Evolutionary conservation across 257 asterid genomes (phyloP), one percentile per base, ranked within the genome.

Genomic region (Ocimum tenuiflorum): DNA sequence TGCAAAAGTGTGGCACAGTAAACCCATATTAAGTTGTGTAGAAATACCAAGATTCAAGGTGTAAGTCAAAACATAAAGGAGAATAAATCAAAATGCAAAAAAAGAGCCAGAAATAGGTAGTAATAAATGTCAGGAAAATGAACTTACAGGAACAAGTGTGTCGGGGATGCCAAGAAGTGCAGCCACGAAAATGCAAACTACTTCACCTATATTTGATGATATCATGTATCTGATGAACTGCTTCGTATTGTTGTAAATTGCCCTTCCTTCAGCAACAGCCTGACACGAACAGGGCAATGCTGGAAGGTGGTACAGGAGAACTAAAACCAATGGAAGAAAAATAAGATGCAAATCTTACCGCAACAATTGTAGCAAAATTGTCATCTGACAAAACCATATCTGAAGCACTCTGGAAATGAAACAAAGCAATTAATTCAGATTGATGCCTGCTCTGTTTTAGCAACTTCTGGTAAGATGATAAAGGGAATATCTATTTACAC

Each of bases 201-300:
- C 99, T 94, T 94, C 99, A 73, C 99, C 99, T 78, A 94, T 94
- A 73, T 94, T 91, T 38, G 98, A 91, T 35, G 98, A 89, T 67
- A 91, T 91, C 98, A 91, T 91, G 80, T 87, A 91, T 91, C 98
- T 82, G 79, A 91, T 91, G 80, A 91, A 91, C 79, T 89, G 98
- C 85, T 85, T 91, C 0, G 96, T 91, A 77, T 91, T 91, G 76
- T 91, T 91, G 78, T 89, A 91, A 78, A 91, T 91, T 57, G 96
- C 96, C 83, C 98, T 82, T 62, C 98, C 98, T 77, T 91, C 98
- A n/a, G 98, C 98, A 78, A 91, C 91, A 80, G 99, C 99, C 99
- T 94, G 81, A 39, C 53, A 63, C 12, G 63, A 51, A 74, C 39
- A 67, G 50, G 59, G 69, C 35, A 45, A 47, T 14, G 47, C 39